These are phyloP conservation scores for Penicillium paneum DNA, from an alignment of 2,329 filamentous ascomycete species.

Conservation along the genomic window DNA sequence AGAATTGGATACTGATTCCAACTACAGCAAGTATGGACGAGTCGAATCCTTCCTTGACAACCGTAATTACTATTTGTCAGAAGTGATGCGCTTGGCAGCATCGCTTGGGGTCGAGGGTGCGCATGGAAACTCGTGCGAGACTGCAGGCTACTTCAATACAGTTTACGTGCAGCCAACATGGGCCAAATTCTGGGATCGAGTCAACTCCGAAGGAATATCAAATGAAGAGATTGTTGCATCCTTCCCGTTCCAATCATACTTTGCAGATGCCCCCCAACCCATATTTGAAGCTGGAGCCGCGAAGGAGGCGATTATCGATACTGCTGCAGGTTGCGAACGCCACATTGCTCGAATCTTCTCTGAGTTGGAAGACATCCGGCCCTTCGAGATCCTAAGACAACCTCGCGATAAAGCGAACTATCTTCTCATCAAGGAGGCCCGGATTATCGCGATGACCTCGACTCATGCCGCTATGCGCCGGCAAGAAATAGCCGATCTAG, in stretches of 20 bases:
- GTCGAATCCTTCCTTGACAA: conserved; percentile 95
- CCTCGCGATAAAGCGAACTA: conserved; percentile 95
- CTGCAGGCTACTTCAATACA: conserved; percentile 91
- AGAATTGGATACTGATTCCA: conserved; percentile 79
- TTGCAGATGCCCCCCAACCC: conserved; percentile 80
- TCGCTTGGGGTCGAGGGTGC: conserved; percentile 85
- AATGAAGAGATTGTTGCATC: conserved; percentile 62
- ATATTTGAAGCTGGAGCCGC: conserved; percentile 68
- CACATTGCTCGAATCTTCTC: conserved; percentile 89
- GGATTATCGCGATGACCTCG: conserved; percentile 97
- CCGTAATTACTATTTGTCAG: conserved; percentile 69
- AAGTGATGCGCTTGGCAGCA: conserved; percentile 80
- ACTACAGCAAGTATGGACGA: conserved; percentile 89
- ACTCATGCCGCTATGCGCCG: conserved; percentile 95
- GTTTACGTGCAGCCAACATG: conserved; percentile 88
- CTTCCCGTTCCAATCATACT: conserved; percentile 88
- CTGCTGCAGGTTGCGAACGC: conserved; percentile 78
- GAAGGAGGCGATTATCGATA: conserved; percentile 67
- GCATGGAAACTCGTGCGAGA: conserved; percentile 95
- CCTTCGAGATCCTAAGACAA: conserved; percentile 87
- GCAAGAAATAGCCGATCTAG: conserved; percentile 83
- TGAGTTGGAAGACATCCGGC: conserved; percentile 86
- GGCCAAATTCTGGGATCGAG: conserved; percentile 73
- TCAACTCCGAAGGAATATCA: conserved; percentile 56
- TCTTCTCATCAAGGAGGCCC: conserved; percentile 89